Conservation (phyloP, 495 filamentous ascomycete species). For the Lichina pygmaea region DNA sequence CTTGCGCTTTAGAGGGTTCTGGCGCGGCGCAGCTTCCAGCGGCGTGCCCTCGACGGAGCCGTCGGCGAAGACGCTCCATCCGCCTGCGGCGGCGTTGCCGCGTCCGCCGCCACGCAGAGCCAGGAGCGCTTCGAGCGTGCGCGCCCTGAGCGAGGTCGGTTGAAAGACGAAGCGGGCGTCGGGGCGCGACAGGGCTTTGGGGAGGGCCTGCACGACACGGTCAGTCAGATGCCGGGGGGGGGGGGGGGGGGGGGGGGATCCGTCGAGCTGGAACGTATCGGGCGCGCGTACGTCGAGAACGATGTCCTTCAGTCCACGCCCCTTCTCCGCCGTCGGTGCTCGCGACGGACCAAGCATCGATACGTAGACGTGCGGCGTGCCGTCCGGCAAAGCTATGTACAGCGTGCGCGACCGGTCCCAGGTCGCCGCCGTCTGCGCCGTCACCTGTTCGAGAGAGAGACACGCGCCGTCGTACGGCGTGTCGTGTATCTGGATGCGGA, state of each 20-base stretch:
- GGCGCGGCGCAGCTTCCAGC: constrained; percentile 11
- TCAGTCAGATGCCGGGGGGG: background rate
- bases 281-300: constrained; percentile 21
- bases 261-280: no score
- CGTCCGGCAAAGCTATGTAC: constrained; percentile 56
- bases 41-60: constrained; percentile 28
- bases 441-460: constrained; percentile 19
- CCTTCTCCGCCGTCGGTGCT: constrained; percentile 21
- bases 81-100: constrained; percentile 40
- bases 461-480: constrained; percentile 34
- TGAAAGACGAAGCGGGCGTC: constrained; percentile 40
- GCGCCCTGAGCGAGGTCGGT: constrained; percentile 35
- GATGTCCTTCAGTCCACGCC: constrained; percentile 35
- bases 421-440: constrained; percentile 8
- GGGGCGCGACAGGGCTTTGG: constrained; percentile 45
- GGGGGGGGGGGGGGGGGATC: background rate
- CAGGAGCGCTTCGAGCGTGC: constrained; percentile 37
- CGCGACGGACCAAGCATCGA: constrained; percentile 23
- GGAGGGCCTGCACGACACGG: constrained; percentile 21
- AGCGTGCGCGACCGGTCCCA: constrained; percentile 31
- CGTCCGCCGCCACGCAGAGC: constrained; percentile 35
- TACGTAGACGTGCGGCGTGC: constrained; percentile 45
- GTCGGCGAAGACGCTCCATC: constrained; percentile 54
- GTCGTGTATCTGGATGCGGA: constrained; percentile 49
- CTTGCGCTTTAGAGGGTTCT: background rate